Percentiles rank a stretch among this genome's conserved stretches.
Conservation (phyloP, 2,329 filamentous ascomycete genomes). For the Colletotrichum tanaceti region DNA sequence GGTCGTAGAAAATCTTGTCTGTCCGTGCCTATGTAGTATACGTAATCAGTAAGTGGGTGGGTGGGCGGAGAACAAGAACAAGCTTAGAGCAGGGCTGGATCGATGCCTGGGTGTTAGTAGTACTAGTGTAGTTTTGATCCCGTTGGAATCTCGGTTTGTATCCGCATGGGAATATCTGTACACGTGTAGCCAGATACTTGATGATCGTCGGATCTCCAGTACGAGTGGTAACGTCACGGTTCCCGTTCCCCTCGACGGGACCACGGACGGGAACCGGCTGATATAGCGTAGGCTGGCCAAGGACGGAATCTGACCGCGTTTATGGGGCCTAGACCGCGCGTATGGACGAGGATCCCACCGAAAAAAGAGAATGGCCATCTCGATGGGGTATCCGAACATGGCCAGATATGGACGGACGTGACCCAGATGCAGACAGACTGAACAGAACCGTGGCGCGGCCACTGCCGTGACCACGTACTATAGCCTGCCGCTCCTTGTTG, state of each 20-base stretch:
- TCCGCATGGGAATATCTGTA: too few species aligned
- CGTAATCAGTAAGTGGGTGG: conserved; percentile 3
- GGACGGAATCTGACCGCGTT: conserved; percentile 20
- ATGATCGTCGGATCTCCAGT: too few species aligned
- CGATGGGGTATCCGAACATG: conserved; percentile 21
- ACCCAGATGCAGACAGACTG: conserved; percentile 21
- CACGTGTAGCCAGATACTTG: too few species aligned
- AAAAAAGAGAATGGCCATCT: too few species aligned
- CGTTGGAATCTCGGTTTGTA: not conserved
- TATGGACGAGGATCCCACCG: too few species aligned
- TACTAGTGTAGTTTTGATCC: conserved; percentile 24
- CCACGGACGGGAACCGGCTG: too few species aligned
- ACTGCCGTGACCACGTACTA: conserved; percentile 15
- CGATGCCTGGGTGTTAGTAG: conserved; percentile 5
- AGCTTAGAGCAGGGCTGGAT: too few species aligned
- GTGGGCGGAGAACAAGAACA: not conserved
- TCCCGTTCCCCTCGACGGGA: too few species aligned
- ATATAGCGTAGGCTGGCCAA: conserved; percentile 1
- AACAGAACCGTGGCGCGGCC: conserved; percentile 16
- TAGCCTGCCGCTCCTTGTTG: conserved; percentile 6
- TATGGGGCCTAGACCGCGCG: not conserved
- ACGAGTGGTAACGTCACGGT: too few species aligned
- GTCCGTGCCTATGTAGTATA: too few species aligned
- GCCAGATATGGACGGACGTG: conserved; percentile 34
- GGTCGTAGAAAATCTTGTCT: not conserved